Percentiles rank a stretch among this genome's conserved stretches.
Conservation (phyloP, 345 rosid genomes). For the Pugionium cornutum region DNA sequence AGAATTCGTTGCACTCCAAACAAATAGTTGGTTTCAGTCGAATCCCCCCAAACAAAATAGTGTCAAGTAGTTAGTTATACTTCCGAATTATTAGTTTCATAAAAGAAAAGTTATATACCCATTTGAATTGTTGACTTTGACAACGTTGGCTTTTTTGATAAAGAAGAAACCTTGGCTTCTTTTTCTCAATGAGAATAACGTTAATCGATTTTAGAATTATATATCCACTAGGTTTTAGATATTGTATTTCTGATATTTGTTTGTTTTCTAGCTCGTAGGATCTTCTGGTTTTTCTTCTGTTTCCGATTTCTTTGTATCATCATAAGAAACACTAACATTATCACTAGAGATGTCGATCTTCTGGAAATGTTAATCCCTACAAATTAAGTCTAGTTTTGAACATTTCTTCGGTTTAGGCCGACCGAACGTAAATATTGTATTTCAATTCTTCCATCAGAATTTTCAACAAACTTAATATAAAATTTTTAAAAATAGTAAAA, state of each 20-base stretch:
- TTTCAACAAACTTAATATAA: too few relatives aligned
- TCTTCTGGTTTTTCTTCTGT: background rate
- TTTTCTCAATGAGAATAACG: background rate
- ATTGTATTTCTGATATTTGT: slow-evolving; percentile 2
- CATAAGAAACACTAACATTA: background rate
- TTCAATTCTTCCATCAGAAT: too few relatives aligned
- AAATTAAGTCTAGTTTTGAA: slow-evolving; percentile 8
- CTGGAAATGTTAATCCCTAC: background rate
- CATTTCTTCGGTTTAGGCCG: background rate
- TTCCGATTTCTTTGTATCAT: background rate
- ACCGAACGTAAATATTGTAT: too few relatives aligned
- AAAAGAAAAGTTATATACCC: background rate
- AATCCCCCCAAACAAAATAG: slow-evolving; percentile 6
- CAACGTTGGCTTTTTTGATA: background rate
- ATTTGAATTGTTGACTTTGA: slow-evolving; percentile 8
- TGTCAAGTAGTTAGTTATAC: background rate
- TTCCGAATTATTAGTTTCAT: background rate
- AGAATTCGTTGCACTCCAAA: slow-evolving; percentile 18
- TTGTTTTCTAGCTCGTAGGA: slow-evolving; percentile 17
- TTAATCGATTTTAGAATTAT: background rate
- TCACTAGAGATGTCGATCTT: too few relatives aligned
- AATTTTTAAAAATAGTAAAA: too few relatives aligned
- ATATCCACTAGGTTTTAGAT: slow-evolving; percentile 11
- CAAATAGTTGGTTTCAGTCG: slow-evolving; percentile 22
- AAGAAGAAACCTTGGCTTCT: too few relatives aligned